Percentiles rank a stretch among this genome's conserved stretches.
phyloP scores from a whole-genome alignment of 2,329 filamentous ascomycete species.

The Phaeosphaeria sp. region DNA sequence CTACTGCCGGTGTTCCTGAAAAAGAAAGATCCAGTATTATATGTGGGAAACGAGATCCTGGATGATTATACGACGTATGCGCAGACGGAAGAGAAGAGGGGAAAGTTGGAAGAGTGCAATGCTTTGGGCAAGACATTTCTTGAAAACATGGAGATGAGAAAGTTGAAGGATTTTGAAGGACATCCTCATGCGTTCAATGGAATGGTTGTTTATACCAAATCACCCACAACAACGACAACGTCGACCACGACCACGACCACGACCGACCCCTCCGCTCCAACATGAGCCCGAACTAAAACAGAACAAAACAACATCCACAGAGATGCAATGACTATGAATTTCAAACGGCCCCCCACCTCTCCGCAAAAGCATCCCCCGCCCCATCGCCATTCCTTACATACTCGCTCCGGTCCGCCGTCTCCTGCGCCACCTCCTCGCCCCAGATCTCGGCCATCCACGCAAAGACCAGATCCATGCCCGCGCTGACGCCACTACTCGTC shows the following conservation, averaged over 20 bases:
- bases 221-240: not conserved
- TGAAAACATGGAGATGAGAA: slow-evolving; percentile 17
- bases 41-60: slow-evolving; percentile 47
- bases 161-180: slow-evolving; percentile 35
- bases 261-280: not conserved
- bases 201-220: slow-evolving; percentile 33
- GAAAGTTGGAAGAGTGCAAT: slow-evolving; percentile 36
- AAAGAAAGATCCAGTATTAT: slow-evolving; percentile 37
- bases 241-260: not conserved
- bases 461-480: slow-evolving; percentile 67
- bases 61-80: slow-evolving; percentile 36
- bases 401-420: slow-evolving; percentile 61
- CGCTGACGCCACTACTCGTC: slow-evolving; percentile 68
- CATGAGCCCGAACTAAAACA: not conserved
- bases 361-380: slow-evolving; percentile 62
- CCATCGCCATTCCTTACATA: slow-evolving; percentile 63
- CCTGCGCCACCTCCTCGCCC: slow-evolving; percentile 58
- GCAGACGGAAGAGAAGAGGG: slow-evolving; percentile 29
- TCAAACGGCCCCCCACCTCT: slow-evolving; percentile 38
- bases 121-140: slow-evolving; percentile 33
- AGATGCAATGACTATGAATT: not conserved
- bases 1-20: slow-evolving; percentile 40
- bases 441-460: slow-evolving; percentile 63
- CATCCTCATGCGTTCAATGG: slow-evolving; percentile 42
- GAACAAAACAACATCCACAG: not conserved